phyloP scores from a whole-genome alignment of 2,329 filamentous ascomycete genomes.

The Pestalotiopsis sp. region DNA sequence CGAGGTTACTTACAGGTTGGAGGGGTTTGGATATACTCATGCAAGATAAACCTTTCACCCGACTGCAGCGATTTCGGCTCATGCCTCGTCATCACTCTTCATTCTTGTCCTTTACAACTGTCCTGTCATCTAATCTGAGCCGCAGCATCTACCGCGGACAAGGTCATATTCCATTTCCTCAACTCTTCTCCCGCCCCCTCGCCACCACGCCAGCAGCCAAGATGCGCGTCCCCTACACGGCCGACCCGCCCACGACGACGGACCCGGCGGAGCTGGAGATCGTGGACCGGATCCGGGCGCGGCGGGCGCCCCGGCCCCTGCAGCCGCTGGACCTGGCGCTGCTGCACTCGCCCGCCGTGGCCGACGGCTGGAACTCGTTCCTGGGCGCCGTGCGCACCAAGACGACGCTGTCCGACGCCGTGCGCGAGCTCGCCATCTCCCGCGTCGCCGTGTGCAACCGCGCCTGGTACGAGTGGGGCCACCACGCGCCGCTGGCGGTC shows the following conservation, averaged over 20 bases:
- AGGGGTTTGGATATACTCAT: background rate
- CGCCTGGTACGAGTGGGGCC: conserved; percentile 84
- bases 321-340: conserved; percentile 76
- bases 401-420: conserved; percentile 49
- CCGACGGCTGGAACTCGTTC: conserved; percentile 75
- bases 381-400: conserved; percentile 63
- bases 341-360: conserved; percentile 72
- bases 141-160: background rate
- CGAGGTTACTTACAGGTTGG: background rate
- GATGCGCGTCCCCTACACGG: conserved; percentile 71
- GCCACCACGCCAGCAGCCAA: conserved; percentile 23
- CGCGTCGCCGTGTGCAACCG: conserved; percentile 78
- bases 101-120: background rate
- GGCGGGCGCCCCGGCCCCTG: conserved; percentile 69
- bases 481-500: conserved; percentile 71
- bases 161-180: background rate
- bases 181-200: background rate
- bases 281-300: conserved; percentile 63
- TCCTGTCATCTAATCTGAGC: background rate
- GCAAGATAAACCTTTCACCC: background rate
- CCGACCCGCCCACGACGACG: conserved; percentile 49
- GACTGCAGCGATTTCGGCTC: background rate
- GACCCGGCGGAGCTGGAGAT: conserved; percentile 55
- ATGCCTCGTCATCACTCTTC: background rate
- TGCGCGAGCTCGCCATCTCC: conserved; percentile 80